Conservation (phyloP, 768 basidiomycete genomes). For the Hortiboletus campestris region DNA sequence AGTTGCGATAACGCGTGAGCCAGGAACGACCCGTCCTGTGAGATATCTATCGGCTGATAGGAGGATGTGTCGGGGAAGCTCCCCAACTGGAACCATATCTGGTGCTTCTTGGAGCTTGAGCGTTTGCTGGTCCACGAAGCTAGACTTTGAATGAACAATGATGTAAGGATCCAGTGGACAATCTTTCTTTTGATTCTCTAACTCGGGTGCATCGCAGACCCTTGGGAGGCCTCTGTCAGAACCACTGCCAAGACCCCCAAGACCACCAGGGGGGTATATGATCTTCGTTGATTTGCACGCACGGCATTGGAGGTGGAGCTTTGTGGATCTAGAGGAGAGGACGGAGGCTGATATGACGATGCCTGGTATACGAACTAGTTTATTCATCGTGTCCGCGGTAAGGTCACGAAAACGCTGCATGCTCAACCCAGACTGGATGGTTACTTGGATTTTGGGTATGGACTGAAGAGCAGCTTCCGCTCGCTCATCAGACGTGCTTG, state of each 20-base stretch:
- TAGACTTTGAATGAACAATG: conserved; percentile 91
- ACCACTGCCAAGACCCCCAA: conserved; percentile 87
- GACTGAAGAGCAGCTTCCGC: conserved; percentile 46
- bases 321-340: conserved; percentile 89
- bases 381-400: conserved; percentile 91
- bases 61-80: conserved; percentile 92
- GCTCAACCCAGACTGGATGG: conserved; percentile 86
- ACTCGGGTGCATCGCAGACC: conserved; percentile 76
- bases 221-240: conserved; percentile 84
- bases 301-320: conserved; percentile 90
- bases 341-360: conserved; percentile 98
- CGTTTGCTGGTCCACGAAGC: conserved; percentile 93
- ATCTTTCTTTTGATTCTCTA: conserved; percentile 86
- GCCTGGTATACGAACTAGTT: conserved; percentile 93
- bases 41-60: conserved; percentile 88
- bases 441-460: conserved; percentile 80
- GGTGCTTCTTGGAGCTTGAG: conserved; percentile 98
- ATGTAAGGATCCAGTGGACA: conserved; percentile 96
- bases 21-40: conserved; percentile 91
- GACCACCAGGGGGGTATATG: conserved; percentile 71
- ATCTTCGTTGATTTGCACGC: conserved; percentile 79
- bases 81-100: conserved; percentile 99
- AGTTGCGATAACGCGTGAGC: conserved; percentile 91
- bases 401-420: conserved; percentile 93
- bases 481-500: conserved; percentile 45